Conservation (phyloP, 441 rosid genomes). For the Omphalea diandra region DNA sequence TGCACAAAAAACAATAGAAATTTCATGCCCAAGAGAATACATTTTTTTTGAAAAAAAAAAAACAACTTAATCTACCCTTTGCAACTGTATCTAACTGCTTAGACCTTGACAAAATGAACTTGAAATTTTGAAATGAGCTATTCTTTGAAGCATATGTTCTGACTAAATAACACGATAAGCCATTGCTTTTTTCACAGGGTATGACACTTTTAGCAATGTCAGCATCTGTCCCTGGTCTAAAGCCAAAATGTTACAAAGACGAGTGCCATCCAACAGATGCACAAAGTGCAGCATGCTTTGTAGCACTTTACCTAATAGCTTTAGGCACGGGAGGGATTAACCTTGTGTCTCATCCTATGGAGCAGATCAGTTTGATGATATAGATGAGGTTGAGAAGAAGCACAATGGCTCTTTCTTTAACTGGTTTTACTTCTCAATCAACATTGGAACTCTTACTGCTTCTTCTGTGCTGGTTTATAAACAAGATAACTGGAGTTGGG, state of each 20-base stretch:
- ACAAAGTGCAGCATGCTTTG: conserved; percentile 51
- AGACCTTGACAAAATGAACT: neutral
- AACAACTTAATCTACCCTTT: no score
- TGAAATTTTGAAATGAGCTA: neutral
- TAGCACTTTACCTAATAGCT: conserved; percentile 71
- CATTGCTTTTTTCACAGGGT: conserved; percentile 44
- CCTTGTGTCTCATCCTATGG: conserved; percentile 89
- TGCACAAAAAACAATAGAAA: neutral
- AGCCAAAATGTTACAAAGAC: conserved; percentile 45
- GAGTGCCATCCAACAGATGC: conserved; percentile 50
- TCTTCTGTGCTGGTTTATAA: conserved; percentile 81
- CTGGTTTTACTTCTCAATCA: conserved; percentile 93
- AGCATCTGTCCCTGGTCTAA: conserved; percentile 65
- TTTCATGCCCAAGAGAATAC: no score
- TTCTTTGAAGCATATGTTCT: neutral
- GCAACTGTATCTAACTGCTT: neutral
- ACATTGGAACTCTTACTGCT: conserved; percentile 83
- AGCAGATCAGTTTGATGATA: conserved; percentile 86
- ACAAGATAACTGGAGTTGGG: conserved; percentile 88
- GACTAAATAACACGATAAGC: neutral
- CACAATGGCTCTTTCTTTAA: conserved; percentile 82
- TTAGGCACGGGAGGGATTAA: conserved; percentile 81
- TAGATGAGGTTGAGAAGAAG: conserved; percentile 58
- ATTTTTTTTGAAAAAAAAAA: no score
- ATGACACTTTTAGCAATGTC: conserved; percentile 71